phyloP scores from a whole-genome alignment of 2,329 filamentous ascomycete genomes.

The Penicillium sp. region DNA sequence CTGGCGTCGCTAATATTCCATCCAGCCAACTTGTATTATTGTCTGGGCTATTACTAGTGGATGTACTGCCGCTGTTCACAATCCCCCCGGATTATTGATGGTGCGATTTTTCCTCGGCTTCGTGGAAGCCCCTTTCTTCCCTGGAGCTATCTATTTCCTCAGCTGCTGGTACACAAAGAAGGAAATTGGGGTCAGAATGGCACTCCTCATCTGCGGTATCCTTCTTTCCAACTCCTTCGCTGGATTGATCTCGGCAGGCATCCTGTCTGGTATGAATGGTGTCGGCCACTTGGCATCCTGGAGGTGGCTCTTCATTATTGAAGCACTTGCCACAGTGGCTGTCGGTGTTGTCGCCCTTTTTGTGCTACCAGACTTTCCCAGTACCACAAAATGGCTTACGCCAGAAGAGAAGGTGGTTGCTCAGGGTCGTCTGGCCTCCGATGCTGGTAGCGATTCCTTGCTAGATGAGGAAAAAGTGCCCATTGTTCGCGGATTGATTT shows the following conservation, averaged over 20 bases:
- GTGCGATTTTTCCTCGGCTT: slow-evolving; percentile 44
- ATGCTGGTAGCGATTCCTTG: slow-evolving; percentile 15
- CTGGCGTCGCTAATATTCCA: not conserved
- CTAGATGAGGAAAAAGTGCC: slow-evolving; percentile 20
- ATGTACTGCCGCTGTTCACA: slow-evolving; percentile 38
- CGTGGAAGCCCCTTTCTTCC: slow-evolving; percentile 54
- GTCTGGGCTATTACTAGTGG: slow-evolving; percentile 34
- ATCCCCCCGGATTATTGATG: slow-evolving; percentile 40
- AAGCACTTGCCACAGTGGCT: slow-evolving; percentile 53
- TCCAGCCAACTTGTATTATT: slow-evolving; percentile 18
- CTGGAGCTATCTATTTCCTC: slow-evolving; percentile 64
- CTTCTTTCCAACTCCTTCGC: slow-evolving; percentile 21
- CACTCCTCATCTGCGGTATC: slow-evolving; percentile 20
- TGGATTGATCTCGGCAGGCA: slow-evolving; percentile 22
- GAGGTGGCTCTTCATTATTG: slow-evolving; percentile 63
- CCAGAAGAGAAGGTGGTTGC: slow-evolving; percentile 13
- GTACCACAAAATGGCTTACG: slow-evolving; percentile 17
- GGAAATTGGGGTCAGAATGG: slow-evolving; percentile 51
- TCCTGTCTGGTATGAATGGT: slow-evolving; percentile 17
- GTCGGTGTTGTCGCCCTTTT: slow-evolving; percentile 47
- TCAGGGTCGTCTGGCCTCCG: slow-evolving; percentile 16
- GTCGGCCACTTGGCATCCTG: slow-evolving; percentile 14
- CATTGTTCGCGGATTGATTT: slow-evolving; percentile 14
- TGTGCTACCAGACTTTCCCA: slow-evolving; percentile 36
- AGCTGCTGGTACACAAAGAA: slow-evolving; percentile 68